Evolutionary conservation across 257 asterid genomes (phyloP), one percentile per base, ranked within the genome.

Genomic region (Ajuga chamaepitys): DNA sequence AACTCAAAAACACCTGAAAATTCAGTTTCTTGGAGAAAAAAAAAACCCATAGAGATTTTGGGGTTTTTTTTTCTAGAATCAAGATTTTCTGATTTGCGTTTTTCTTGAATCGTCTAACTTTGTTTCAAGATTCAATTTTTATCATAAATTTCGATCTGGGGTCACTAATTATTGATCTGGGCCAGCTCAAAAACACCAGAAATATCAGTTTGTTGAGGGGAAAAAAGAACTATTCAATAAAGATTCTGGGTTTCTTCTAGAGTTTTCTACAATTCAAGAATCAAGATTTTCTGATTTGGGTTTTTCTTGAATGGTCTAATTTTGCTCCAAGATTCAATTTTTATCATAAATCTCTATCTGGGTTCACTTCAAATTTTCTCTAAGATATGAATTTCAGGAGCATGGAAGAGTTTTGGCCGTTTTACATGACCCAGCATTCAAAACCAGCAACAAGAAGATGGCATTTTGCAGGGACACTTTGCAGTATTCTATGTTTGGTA

Each of bases 361-460:
- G 78, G 74, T 5, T 66, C 30, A 26, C 8, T 46, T 66, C 63
- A 24, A 63, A 62, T 73, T 17, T 67, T 51, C 9, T 30, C 32
- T 13, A 69, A 64, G 82, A 46, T 0, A 87, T 82, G 97, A 85
- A 87, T 84, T 85, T 82, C 80, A 83, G 95, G 72, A 94, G 77
- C 80, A 77, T 94, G 97, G 99, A 90, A 63, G 99, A 94, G 47
- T 94, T 88, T 69, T 94, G 99, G 99, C 86, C 88, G 34, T 82
- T 88, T 21, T 94, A 94, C 75, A 72, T 90, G 96, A 94, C 75
- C 73, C 98, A 94, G 32, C 98, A 94, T 83, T 67, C 96, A 1
- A 94, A 88, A 57, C 66, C 85, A 69, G 87, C 91, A 1, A 94
- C 99, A 17, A 82, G 96, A 77, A 85, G 96, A 16, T 94, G 98